These are phyloP conservation scores for Herpetomonas tarakana DNA, from an alignment of 208 protist species.

Conservation along the genomic window DNA sequence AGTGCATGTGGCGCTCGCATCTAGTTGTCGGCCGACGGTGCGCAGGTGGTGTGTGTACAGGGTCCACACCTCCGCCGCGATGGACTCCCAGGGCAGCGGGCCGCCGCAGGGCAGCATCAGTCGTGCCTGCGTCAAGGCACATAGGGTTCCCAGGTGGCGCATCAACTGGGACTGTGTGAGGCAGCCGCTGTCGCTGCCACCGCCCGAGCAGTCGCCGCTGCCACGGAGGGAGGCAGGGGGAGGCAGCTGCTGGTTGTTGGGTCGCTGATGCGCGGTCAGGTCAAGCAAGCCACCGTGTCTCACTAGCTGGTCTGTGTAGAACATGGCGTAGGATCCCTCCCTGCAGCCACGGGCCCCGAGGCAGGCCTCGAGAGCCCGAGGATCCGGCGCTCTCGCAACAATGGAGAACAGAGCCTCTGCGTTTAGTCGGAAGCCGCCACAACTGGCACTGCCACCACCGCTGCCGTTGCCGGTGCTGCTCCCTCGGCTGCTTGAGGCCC, in stretches of 20 bases:
- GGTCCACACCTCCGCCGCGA: constrained; percentile 60
- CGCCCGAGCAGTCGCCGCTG: too few species aligned
- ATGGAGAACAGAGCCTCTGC: constrained; percentile 15
- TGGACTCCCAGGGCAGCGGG: background rate
- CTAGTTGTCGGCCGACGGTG: constrained; percentile 25
- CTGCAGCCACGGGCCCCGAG: too few species aligned
- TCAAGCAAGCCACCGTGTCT: constrained; percentile 1
- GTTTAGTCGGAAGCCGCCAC: constrained; percentile 18
- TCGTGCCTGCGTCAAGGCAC: constrained; percentile 49
- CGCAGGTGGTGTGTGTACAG: constrained; percentile 49
- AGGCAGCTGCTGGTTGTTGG: constrained; percentile 8
- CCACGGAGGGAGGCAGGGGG: constrained; percentile 9
- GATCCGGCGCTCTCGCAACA: constrained; percentile 13
- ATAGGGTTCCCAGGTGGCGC: constrained; percentile 32
- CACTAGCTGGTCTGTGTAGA: background rate
- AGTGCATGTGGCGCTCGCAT: too few species aligned
- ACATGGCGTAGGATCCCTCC: too few species aligned
- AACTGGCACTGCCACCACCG: constrained; percentile 3
- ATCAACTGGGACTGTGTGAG: constrained; percentile 14
- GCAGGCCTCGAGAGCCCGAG: background rate
- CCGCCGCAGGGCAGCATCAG: constrained; percentile 25
- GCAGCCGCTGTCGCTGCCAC: background rate
- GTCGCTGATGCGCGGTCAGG: background rate
- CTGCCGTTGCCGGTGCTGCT: constrained; percentile 7
- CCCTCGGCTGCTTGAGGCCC: constrained; percentile 15